Conservation (phyloP, 2,329 filamentous ascomycete species). For the Cladosporium sp. region DNA sequence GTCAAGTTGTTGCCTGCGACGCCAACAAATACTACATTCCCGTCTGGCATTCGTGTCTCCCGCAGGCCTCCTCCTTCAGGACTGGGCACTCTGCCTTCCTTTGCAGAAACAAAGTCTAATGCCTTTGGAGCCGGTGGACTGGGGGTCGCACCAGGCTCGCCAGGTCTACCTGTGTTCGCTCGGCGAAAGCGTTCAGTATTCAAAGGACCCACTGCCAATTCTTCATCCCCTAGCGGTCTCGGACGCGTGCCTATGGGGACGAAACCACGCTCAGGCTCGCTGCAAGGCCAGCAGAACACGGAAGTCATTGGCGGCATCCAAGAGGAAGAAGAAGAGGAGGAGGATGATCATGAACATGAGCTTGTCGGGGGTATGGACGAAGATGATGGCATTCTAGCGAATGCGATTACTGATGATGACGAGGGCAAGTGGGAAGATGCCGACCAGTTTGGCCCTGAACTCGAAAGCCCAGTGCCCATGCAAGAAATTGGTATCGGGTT, state of each 20-base stretch:
- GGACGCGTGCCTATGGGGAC: slow-evolving; percentile 19
- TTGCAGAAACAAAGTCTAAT: slow-evolving; percentile 27
- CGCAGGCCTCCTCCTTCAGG: slow-evolving; percentile 35
- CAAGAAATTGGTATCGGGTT: neutral
- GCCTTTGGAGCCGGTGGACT: slow-evolving; percentile 27
- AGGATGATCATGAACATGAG: slow-evolving; percentile 30
- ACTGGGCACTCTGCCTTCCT: slow-evolving; percentile 33
- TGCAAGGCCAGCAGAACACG: slow-evolving; percentile 66
- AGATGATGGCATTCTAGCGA: slow-evolving; percentile 12
- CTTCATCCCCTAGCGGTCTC: slow-evolving; percentile 27
- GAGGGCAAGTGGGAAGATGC: slow-evolving; percentile 29
- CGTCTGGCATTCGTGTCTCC: slow-evolving; percentile 75
- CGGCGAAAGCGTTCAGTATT: slow-evolving; percentile 79
- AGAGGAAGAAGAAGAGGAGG: slow-evolving; percentile 32
- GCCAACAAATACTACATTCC: slow-evolving; percentile 72
- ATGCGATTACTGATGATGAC: slow-evolving; percentile 20
- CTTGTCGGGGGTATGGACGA: slow-evolving; percentile 9
- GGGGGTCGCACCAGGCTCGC: slow-evolving; percentile 37
- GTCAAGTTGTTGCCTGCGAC: slow-evolving; percentile 95
- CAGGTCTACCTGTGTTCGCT: slow-evolving; percentile 69
- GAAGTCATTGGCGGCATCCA: slow-evolving; percentile 65
- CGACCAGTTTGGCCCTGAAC: slow-evolving; percentile 34
- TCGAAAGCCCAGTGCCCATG: slow-evolving; percentile 11
- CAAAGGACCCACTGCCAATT: slow-evolving; percentile 69
- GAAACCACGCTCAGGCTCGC: slow-evolving; percentile 53